These are phyloP conservation scores for Geotrichum reessii DNA, from an alignment of 1,139 yeast species.

Conservation along the genomic window DNA sequence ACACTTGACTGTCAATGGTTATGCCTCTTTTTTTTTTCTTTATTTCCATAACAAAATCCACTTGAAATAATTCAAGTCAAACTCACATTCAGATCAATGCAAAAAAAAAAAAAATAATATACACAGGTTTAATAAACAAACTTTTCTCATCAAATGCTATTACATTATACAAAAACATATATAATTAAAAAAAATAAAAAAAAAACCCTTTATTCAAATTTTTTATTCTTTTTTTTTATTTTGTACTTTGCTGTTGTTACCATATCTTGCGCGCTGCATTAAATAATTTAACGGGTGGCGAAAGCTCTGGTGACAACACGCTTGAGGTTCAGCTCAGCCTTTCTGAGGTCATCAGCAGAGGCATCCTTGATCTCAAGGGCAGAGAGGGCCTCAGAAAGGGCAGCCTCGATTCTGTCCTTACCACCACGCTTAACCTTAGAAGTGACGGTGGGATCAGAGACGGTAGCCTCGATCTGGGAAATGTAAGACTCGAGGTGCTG, in stretches of 20 bases:
- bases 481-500: constrained; percentile 99
- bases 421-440: constrained; percentile 98
- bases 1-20: no score
- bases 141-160: background rate
- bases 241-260: background rate
- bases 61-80: no score
- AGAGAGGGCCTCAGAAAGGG: constrained; percentile 97
- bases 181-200: background rate
- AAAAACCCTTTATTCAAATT: background rate
- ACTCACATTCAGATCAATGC: no score
- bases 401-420: constrained; percentile 96
- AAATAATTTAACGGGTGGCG: constrained; percentile 77
- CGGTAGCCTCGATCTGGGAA: constrained; percentile 83
- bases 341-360: constrained; percentile 94
- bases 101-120: no score
- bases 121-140: background rate
- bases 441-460: constrained; percentile 97
- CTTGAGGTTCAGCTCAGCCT: constrained; percentile 98
- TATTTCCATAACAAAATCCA: no score
- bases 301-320: constrained; percentile 99
- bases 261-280: background rate
- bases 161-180: background rate
- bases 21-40: no score
- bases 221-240: background rate
- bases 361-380: constrained; percentile 97